Conservation (phyloP, 1,139 yeast genomes). For the Saccharomyces hybrid region DNA sequence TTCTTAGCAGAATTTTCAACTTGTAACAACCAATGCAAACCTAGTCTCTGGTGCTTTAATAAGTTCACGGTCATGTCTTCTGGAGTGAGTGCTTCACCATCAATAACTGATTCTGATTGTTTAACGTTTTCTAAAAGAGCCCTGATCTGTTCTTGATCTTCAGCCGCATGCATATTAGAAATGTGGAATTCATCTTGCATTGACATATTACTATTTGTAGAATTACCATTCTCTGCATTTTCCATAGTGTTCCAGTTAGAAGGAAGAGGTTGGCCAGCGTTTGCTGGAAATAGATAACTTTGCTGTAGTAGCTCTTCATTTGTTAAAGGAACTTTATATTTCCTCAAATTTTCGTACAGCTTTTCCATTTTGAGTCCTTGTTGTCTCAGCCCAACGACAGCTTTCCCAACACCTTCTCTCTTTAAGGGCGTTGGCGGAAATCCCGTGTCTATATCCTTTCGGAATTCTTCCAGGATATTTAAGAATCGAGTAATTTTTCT, state of each 20-base stretch:
- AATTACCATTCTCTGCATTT: neutral
- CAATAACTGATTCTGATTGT: constrained; percentile 46
- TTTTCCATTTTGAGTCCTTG: constrained; percentile 27
- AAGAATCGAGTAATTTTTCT: constrained; percentile 14
- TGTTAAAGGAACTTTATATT: constrained; percentile 18
- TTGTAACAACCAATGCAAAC: constrained; percentile 70
- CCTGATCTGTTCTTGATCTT: constrained; percentile 44
- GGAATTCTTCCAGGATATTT: constrained; percentile 14
- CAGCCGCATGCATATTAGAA: constrained; percentile 30
- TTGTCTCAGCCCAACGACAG: constrained; percentile 16
- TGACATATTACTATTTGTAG: neutral
- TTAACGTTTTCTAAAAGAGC: constrained; percentile 58
- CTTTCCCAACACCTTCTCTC: constrained; percentile 12
- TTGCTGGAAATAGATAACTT: neutral
- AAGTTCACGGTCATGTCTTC: constrained; percentile 54
- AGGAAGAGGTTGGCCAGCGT: neutral
- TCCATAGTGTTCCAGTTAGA: constrained; percentile 1
- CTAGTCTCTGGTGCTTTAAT: constrained; percentile 78
- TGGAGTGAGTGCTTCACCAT: constrained; percentile 61
- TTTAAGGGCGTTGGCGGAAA: constrained; percentile 17
- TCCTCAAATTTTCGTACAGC: constrained; percentile 18
- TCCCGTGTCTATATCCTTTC: constrained; percentile 22
- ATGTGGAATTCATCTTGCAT: constrained; percentile 12
- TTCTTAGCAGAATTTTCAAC: constrained; percentile 51
- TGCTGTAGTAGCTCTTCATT: constrained; percentile 10